Evolutionary conservation across 768 basidiomycete genomes (phyloP).

Genomic region (Flagelloscypha sp.): DNA sequence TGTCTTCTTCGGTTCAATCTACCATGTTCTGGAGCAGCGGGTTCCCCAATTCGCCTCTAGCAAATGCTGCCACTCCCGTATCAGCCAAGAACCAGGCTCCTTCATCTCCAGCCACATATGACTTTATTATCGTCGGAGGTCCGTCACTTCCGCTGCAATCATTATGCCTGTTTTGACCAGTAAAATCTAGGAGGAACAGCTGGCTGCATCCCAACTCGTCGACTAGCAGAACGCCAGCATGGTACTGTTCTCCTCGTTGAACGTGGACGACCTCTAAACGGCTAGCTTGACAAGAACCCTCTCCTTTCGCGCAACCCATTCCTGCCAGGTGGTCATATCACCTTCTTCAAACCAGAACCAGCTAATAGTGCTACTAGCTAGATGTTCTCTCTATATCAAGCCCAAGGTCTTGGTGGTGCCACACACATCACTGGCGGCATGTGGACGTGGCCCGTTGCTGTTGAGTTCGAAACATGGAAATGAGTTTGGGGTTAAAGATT

Average conservation of each 20-base stretch:
- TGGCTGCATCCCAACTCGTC: slow-evolving; percentile 28
- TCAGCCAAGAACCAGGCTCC: too few species aligned
- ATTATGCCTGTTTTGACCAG: too few species aligned
- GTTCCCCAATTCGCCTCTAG: too few species aligned
- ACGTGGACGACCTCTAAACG: slow-evolving; percentile 21
- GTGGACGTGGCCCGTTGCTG: slow-evolving; percentile 20
- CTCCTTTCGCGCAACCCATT: slow-evolving; percentile 20
- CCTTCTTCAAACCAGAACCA: slow-evolving; percentile 13
- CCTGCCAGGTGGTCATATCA: slow-evolving; percentile 11
- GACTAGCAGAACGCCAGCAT: slow-evolving; percentile 25
- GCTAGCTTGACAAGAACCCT: slow-evolving; percentile 24
- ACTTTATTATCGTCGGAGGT: too few species aligned
- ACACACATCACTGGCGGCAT: slow-evolving; percentile 21
- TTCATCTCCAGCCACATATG: too few species aligned
- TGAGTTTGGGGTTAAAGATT: slow-evolving; percentile 17
- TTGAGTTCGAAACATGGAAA: slow-evolving; percentile 23
- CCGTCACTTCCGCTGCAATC: too few species aligned
- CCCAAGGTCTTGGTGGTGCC: slow-evolving; percentile 22
- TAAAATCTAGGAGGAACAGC: slow-evolving; percentile 35
- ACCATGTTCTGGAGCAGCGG: too few species aligned
- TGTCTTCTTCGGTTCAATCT: too few species aligned
- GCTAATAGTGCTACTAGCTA: slow-evolving; percentile 7
- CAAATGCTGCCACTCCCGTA: too few species aligned
- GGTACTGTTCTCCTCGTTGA: slow-evolving; percentile 27
- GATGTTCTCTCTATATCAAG: slow-evolving; percentile 13